Evolutionary conservation across 2,329 filamentous ascomycete species (phyloP).

Genomic region (Tricladium varicosporioides): DNA sequence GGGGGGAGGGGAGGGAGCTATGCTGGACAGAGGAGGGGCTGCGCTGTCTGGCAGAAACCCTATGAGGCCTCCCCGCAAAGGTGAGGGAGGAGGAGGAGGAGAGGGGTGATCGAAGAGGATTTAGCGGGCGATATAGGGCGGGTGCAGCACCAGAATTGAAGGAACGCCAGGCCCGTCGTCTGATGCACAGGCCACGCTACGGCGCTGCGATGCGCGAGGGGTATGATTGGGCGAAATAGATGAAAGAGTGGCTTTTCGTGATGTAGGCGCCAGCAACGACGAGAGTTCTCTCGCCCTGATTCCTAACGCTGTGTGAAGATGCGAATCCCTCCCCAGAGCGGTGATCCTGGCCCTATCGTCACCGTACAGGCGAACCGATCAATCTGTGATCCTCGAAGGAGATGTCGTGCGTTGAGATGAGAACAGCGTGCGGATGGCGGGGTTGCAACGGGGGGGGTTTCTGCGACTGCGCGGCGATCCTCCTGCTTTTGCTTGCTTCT

Average conservation of each 20-base stretch:
- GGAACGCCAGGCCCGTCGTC: neutral
- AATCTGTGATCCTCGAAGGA: neutral
- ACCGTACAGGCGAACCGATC: constrained; percentile 3
- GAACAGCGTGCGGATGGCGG: neutral
- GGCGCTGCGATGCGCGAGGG: neutral
- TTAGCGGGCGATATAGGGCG: constrained; percentile 9
- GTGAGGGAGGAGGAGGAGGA: constrained; percentile 1
- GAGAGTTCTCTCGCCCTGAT: neutral
- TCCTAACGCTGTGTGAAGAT: neutral
- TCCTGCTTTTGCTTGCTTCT: neutral
- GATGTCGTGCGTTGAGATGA: neutral
- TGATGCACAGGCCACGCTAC: constrained; percentile 3
- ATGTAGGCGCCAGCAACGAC: neutral
- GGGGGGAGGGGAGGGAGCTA: neutral
- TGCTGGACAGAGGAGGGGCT: neutral
- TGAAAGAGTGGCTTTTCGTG: neutral
- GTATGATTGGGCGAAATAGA: constrained; percentile 6
- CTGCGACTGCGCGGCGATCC: neutral
- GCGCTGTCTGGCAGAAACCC: neutral
- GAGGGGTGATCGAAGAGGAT: constrained; percentile 1
- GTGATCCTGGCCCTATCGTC: neutral
- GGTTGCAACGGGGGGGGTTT: neutral
- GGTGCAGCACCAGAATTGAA: neutral
- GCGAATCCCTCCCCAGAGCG: neutral
- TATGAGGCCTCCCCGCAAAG: constrained; percentile 13